Conservation (phyloP, 257 asterid species). For the Anisodus acutangulus region DNA sequence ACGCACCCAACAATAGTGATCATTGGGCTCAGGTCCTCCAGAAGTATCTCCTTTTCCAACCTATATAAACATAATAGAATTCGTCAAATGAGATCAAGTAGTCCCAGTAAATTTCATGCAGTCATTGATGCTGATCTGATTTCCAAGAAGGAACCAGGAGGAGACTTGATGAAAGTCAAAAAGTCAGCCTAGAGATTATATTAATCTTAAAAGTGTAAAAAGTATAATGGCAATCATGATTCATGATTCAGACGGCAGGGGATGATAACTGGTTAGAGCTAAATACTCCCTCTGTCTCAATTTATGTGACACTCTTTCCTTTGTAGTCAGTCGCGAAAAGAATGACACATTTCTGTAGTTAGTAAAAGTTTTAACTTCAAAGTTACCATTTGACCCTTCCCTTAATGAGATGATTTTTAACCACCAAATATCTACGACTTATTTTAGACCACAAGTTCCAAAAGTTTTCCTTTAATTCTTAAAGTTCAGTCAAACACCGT, state of each 20-base stretch:
- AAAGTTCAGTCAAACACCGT: too few species aligned
- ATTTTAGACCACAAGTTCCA: too few species aligned
- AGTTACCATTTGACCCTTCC: too few species aligned
- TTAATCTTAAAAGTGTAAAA: background rate
- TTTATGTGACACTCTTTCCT: too few species aligned
- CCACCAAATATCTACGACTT: too few species aligned
- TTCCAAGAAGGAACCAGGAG: background rate
- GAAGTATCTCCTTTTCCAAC: constrained; percentile 86
- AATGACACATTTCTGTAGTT: too few species aligned
- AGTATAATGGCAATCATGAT: background rate
- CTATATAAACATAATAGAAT: constrained; percentile 44
- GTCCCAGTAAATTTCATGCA: background rate
- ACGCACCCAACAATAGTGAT: constrained; percentile 93
- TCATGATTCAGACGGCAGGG: background rate
- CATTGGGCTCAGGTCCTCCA: constrained; percentile 65
- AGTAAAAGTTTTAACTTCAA: too few species aligned
- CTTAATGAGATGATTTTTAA: too few species aligned
- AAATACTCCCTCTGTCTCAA: background rate
- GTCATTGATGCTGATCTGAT: constrained; percentile 9
- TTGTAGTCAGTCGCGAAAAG: too few species aligned
- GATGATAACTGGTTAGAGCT: background rate
- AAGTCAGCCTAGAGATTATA: background rate
- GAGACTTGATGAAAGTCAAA: constrained; percentile 4
- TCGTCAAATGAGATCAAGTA: background rate
- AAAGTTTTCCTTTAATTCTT: too few species aligned